Conservation (phyloP, 192 early-diverging fungal genomes). For the Funneliformis mosseae region DNA sequence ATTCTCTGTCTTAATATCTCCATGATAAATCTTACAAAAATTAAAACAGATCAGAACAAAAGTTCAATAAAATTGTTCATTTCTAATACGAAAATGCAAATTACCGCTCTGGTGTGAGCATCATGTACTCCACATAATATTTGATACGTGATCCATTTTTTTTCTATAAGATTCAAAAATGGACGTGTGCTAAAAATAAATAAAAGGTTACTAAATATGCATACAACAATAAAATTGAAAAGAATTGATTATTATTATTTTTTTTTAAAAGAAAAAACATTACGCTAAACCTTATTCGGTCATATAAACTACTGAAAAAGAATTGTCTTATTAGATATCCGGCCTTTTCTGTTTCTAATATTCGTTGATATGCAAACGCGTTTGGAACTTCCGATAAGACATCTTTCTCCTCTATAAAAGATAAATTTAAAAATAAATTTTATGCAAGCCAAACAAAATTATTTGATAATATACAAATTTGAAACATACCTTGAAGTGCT, state of each 20-base stretch:
- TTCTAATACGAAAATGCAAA: neutral
- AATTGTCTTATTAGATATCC: conserved; percentile 89
- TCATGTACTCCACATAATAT: conserved; percentile 79
- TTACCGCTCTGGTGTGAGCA: conserved; percentile 59
- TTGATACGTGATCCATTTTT: conserved; percentile 95
- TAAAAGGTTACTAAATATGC: neutral
- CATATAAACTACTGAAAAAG: conserved; percentile 92
- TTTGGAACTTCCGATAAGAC: conserved; percentile 72
- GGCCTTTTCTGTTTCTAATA: conserved; percentile 88
- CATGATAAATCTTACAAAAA: conserved; percentile 74
- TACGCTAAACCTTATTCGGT: conserved; percentile 75
- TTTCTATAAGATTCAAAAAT: conserved; percentile 84
- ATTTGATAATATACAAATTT: too few relatives aligned
- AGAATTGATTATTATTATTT: neutral
- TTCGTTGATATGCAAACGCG: conserved; percentile 73
- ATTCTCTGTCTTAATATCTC: conserved; percentile 97
- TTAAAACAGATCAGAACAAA: neutral
- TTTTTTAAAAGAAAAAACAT: neutral
- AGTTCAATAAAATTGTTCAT: neutral
- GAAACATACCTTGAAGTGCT: conserved; percentile 55
- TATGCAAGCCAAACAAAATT: neutral
- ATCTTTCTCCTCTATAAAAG: conserved; percentile 60
- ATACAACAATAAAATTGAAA: neutral
- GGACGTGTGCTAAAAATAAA: conserved; percentile 76
- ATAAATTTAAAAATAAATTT: neutral